Evolutionary conservation across 208 protist species (phyloP).

Genomic region (Acanthamoeba rhysodes): DNA sequence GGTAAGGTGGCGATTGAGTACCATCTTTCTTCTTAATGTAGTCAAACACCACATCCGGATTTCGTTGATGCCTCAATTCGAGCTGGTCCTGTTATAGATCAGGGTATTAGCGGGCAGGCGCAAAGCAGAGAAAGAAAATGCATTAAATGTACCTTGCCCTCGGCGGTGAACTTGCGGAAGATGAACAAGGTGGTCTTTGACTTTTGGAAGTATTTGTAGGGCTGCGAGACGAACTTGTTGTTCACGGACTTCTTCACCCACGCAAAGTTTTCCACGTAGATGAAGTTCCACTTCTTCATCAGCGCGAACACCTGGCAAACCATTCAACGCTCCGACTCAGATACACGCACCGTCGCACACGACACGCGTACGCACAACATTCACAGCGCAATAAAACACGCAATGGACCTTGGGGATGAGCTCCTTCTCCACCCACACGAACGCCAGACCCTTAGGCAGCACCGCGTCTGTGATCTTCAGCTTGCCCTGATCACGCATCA

Average conservation of each 20-base stretch:
- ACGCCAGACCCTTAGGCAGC: slow-evolving; percentile 81
- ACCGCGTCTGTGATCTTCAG: slow-evolving; percentile 76
- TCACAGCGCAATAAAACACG: not conserved
- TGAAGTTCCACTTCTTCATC: slow-evolving; percentile 80
- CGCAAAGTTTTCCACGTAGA: slow-evolving; percentile 88
- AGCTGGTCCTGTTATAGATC: slow-evolving; percentile 3
- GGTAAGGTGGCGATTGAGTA: not conserved
- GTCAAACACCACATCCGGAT: slow-evolving; percentile 85
- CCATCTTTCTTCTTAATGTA: slow-evolving; percentile 72
- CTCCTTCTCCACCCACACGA: slow-evolving; percentile 87
- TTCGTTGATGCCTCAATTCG: slow-evolving; percentile 86
- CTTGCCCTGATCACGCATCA: not conserved
- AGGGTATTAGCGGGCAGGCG: not conserved
- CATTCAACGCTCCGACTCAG: not conserved
- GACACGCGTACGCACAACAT: not conserved
- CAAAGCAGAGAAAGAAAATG: not conserved
- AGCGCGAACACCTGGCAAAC: slow-evolving; percentile 66
- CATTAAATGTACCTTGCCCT: slow-evolving; percentile 42
- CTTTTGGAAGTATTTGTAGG: slow-evolving; percentile 76
- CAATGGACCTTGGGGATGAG: slow-evolving; percentile 76
- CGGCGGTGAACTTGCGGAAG: slow-evolving; percentile 81
- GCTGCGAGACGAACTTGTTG: slow-evolving; percentile 71
- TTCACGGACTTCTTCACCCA: slow-evolving; percentile 80
- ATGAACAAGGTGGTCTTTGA: slow-evolving; percentile 84
- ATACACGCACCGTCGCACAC: not conserved